These are phyloP conservation scores for Cnidoscolus chayamansa DNA, from an alignment of 441 rosid species.

Conservation along the genomic window DNA sequence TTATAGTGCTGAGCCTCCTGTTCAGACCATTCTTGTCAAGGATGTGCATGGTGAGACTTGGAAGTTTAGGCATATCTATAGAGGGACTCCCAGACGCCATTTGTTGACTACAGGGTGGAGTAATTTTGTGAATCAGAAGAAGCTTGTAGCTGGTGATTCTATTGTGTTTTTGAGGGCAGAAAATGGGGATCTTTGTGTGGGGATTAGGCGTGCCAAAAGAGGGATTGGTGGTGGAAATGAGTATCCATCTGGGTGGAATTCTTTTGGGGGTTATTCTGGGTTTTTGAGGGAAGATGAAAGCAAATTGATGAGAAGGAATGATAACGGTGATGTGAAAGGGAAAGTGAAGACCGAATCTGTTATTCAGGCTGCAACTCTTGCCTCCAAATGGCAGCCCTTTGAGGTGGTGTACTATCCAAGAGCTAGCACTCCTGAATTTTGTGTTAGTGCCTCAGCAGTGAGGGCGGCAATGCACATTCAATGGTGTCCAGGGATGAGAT, in stretches of 20 bases:
- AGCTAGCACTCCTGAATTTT: conserved; percentile 79
- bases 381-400: conserved; percentile 65
- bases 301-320: conserved; percentile 43
- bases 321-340: conserved; percentile 39
- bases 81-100: conserved; percentile 92
- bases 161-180: conserved; percentile 76
- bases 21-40: conserved; percentile 75
- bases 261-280: conserved; percentile 46
- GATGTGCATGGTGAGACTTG: conserved; percentile 82
- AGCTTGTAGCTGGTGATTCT: conserved; percentile 92
- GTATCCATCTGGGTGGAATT: conserved; percentile 67
- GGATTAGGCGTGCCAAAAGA: conserved; percentile 79
- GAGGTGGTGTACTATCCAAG: conserved; percentile 89
- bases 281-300: conserved; percentile 55
- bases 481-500: conserved; percentile 92
- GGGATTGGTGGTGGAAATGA: conserved; percentile 74
- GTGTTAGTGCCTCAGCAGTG: conserved; percentile 63
- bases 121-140: conserved; percentile 89
- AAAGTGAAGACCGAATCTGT: conserved; percentile 62
- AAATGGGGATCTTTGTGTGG: conserved; percentile 82
- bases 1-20: conserved; percentile 82
- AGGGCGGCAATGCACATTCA: conserved; percentile 70
- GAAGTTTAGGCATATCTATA: conserved; percentile 88
- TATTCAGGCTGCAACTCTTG: conserved; percentile 65
- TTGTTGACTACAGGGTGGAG: conserved; percentile 97